Percentiles rank a stretch among this genome's conserved stretches.
Conservation (phyloP, 1,284 basidiomycete species). For the Farysia itapuensis region DNA sequence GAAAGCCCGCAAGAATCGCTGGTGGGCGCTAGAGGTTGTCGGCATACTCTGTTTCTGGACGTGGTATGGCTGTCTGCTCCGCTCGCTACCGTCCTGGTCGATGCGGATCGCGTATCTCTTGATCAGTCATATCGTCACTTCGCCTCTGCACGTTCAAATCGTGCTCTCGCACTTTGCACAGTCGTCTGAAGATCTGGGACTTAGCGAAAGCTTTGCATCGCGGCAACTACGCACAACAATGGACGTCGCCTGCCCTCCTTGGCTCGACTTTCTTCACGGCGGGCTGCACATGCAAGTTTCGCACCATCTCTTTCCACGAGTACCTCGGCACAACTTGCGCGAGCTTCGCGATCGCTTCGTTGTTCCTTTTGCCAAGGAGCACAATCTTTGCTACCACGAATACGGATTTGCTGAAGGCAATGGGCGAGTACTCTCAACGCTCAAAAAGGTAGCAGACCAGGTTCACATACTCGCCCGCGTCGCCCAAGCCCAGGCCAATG, state of each 20-base stretch:
- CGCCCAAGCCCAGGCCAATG: slow-evolving; percentile 64
- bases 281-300: slow-evolving; percentile 93
- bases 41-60: slow-evolving; percentile 75
- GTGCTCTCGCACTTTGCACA: slow-evolving; percentile 97
- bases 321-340: slow-evolving; percentile 89
- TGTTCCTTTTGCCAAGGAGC: slow-evolving; percentile 71
- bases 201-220: slow-evolving; percentile 84
- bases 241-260: slow-evolving; percentile 84
- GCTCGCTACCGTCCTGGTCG: slow-evolving; percentile 71
- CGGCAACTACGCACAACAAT: slow-evolving; percentile 94
- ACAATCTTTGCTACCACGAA: slow-evolving; percentile 72
- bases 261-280: slow-evolving; percentile 86
- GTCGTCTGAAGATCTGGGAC: slow-evolving; percentile 87
- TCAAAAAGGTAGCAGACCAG: slow-evolving; percentile 79
- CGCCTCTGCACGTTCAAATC: slow-evolving; percentile 76
- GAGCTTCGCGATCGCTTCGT: slow-evolving; percentile 74
- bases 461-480: slow-evolving; percentile 69
- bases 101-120: slow-evolving; percentile 71
- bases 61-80: slow-evolving; percentile 72
- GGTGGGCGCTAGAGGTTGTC: slow-evolving; percentile 66
- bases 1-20: slow-evolving; percentile 61
- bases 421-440: slow-evolving; percentile 72
- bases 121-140: slow-evolving; percentile 76
- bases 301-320: slow-evolving; percentile 92
- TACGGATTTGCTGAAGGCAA: slow-evolving; percentile 87